These are phyloP conservation scores for Yarrowia osloensis DNA, from an alignment of 805 yeast genomes.

Conservation along the genomic window DNA sequence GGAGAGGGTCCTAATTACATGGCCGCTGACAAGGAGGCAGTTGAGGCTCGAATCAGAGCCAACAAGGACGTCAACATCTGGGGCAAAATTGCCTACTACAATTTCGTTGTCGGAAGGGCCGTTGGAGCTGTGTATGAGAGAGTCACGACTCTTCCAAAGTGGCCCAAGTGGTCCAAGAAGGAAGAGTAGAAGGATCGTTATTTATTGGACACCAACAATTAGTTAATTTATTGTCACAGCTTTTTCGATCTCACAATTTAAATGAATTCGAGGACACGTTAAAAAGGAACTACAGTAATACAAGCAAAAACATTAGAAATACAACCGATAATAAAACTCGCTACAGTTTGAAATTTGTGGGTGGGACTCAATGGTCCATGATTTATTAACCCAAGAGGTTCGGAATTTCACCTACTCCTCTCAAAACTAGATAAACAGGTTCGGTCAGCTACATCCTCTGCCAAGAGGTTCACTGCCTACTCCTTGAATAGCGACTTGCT, in stretches of 20 bases:
- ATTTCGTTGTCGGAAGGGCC: neutral
- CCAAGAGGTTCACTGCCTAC: slow-evolving; percentile 3
- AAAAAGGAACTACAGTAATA: too few species aligned
- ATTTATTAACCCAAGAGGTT: slow-evolving; percentile 1
- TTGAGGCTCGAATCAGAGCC: slow-evolving; percentile 21
- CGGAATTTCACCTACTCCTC: slow-evolving; percentile 5
- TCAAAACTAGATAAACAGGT: neutral
- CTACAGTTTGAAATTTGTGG: neutral
- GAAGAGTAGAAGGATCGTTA: neutral
- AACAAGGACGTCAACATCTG: neutral
- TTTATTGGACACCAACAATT: neutral
- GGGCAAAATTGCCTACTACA: slow-evolving; percentile 19
- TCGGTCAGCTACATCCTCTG: neutral
- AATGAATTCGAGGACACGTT: too few species aligned
- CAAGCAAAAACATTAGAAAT: neutral
- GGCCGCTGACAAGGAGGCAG: slow-evolving; percentile 33
- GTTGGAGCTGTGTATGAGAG: neutral
- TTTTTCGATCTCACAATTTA: too few species aligned
- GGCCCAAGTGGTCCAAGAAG: neutral
- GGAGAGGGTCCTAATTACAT: slow-evolving; percentile 38
- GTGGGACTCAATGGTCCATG: neutral
- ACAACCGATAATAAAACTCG: neutral
- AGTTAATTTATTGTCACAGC: neutral
- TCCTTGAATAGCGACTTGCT: neutral
- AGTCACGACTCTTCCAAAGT: neutral